Evolutionary conservation across 495 filamentous ascomycete species (phyloP).

Genomic region (Penicillium odoratum): DNA sequence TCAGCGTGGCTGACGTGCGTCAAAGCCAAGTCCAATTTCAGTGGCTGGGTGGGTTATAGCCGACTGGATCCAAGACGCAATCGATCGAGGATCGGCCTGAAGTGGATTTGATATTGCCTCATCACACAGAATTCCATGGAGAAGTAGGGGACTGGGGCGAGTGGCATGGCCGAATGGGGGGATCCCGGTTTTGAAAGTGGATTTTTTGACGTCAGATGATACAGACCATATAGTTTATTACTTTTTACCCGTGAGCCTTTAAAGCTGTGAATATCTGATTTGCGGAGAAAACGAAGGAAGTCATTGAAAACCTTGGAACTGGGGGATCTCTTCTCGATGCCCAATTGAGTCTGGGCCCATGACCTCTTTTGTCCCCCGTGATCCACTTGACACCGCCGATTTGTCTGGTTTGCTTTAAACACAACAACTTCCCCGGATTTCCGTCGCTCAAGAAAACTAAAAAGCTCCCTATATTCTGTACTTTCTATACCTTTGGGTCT

Average conservation of each 20-base stretch:
- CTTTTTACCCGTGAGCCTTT: not conserved
- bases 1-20: constrained; percentile 14
- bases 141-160: constrained; percentile 1
- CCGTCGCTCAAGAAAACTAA: not conserved
- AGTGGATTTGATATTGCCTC: constrained; percentile 9
- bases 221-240: not conserved
- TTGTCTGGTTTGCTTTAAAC: not conserved
- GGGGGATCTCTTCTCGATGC: not conserved
- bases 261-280: not conserved
- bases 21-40: constrained; percentile 9
- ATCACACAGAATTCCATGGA: constrained; percentile 1
- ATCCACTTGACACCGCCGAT: not conserved
- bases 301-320: not conserved
- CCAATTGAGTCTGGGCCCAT: not conserved
- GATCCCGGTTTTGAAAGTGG: constrained; percentile 1
- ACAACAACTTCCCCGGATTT: constrained; percentile 1
- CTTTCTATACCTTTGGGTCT: not conserved
- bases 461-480: not conserved
- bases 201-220: constrained; percentile 22
- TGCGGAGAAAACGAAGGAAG: not conserved
- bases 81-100: not conserved
- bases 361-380: not conserved
- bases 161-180: constrained; percentile 6
- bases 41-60: constrained; percentile 10
- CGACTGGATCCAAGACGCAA: constrained; percentile 14